A percentile compares a stretch with the other conserved stretches of the same genome.
phyloP scores from a whole-genome alignment of 2,329 filamentous ascomycete genomes.

The Sclerotiophoma versabilis region DNA sequence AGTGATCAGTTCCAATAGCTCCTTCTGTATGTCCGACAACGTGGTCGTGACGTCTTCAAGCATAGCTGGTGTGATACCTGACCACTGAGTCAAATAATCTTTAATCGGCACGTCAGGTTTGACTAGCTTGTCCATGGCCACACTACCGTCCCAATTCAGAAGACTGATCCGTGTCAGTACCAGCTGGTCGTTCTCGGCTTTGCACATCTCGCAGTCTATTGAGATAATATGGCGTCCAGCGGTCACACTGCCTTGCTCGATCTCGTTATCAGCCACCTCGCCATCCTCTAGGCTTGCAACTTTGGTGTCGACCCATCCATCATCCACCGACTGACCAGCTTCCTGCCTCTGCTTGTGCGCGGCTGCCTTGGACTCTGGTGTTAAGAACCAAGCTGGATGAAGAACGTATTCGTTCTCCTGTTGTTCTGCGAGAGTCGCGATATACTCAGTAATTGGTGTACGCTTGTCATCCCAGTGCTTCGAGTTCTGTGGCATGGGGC shows the following conservation, averaged over 20 bases:
- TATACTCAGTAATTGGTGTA: constrained; percentile 81
- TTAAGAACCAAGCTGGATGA: constrained; percentile 76
- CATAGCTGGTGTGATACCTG: constrained; percentile 89
- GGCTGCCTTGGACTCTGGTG: constrained; percentile 62
- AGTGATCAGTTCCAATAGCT: constrained; percentile 74
- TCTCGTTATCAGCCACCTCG: constrained; percentile 70
- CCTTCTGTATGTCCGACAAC: constrained; percentile 80
- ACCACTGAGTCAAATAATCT: constrained; percentile 88
- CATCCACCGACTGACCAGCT: constrained; percentile 56
- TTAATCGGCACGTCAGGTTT: constrained; percentile 87
- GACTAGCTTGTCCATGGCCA: constrained; percentile 88
- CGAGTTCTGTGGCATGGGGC: constrained; percentile 67
- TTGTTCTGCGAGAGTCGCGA: constrained; percentile 76
- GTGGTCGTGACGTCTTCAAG: constrained; percentile 84
- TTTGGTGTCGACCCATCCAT: constrained; percentile 84
- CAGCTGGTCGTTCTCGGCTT: constrained; percentile 78
- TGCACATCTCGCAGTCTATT: constrained; percentile 97
- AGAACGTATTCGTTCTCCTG: constrained; percentile 82
- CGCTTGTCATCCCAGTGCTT: constrained; percentile 75
- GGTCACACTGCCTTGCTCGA: constrained; percentile 82
- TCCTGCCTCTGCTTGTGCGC: constrained; percentile 62
- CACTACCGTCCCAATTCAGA: constrained; percentile 81
- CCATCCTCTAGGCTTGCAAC: constrained; percentile 73
- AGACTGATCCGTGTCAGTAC: constrained; percentile 90
- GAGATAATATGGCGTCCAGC: constrained; percentile 80